A percentile compares a stretch with the other conserved stretches of the same genome.
Evolutionary conservation across 345 rosid species (phyloP).

Genomic region (Lenwebbia sp.): DNA sequence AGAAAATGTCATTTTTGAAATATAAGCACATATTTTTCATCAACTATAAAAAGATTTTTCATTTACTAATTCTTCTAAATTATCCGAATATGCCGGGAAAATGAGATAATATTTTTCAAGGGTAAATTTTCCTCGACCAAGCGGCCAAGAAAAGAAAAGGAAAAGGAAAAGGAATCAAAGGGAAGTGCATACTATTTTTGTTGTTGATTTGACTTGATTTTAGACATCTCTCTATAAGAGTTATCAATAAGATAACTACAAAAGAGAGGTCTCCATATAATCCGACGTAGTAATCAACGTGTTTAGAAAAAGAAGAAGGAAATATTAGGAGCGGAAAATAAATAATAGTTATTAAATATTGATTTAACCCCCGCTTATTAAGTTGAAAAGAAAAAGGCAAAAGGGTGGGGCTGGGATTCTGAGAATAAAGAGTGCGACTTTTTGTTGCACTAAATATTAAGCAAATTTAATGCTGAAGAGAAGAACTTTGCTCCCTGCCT

Average conservation of each 20-base stretch:
- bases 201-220: not conserved
- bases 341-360: not conserved
- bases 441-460: not conserved
- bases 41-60: fast-evolving
- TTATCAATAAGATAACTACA: not conserved
- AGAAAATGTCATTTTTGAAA: not conserved
- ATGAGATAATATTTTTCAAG: not conserved
- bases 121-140: not conserved
- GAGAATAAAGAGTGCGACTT: not conserved
- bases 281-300: not conserved
- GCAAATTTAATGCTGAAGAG: not conserved
- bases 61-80: not conserved
- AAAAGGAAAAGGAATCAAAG: not conserved
- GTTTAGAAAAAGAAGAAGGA: not conserved
- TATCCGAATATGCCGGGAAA: not conserved
- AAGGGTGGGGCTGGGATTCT: not conserved
- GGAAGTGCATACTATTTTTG: not conserved
- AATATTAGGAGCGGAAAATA: not conserved
- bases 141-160: not conserved
- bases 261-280: not conserved
- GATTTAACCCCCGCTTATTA: not conserved
- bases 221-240: not conserved
- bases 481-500: not conserved
- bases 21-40: not conserved
- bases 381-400: not conserved